Percentiles rank a stretch among this genome's conserved stretches.
These are phyloP conservation scores for Cercospora janseana DNA, from an alignment of 2,329 filamentous ascomycete genomes.

Conservation along the genomic window DNA sequence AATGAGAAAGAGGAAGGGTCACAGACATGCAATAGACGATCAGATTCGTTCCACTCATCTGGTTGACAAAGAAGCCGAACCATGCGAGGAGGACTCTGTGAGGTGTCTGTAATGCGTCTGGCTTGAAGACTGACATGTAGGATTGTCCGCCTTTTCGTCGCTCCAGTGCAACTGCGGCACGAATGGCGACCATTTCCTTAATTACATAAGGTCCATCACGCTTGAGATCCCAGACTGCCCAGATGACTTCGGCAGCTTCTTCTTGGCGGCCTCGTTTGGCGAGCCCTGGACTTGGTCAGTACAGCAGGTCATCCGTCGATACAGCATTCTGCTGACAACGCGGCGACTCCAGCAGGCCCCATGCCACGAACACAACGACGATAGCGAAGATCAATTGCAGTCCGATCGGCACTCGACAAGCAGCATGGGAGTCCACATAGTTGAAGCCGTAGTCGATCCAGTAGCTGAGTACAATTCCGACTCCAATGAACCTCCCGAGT, in stretches of 20 bases:
- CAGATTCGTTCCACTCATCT: constrained; percentile 37
- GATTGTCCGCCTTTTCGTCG: constrained; percentile 34
- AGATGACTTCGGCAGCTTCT: constrained; percentile 30
- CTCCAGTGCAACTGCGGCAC: constrained; percentile 38
- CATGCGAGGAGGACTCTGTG: constrained; percentile 40
- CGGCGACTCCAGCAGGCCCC: constrained; percentile 12
- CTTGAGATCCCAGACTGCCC: constrained; percentile 28
- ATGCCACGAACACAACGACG: constrained; percentile 38
- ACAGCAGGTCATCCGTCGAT: neutral
- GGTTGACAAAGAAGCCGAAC: constrained; percentile 42
- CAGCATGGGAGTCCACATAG: constrained; percentile 13
- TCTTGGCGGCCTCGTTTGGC: constrained; percentile 31
- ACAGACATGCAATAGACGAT: constrained; percentile 46
- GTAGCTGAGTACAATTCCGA: constrained; percentile 23
- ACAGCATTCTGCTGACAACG: constrained; percentile 21
- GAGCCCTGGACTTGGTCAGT: constrained; percentile 25
- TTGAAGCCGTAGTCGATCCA: constrained; percentile 27
- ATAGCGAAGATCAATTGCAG: constrained; percentile 35
- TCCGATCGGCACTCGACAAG: constrained; percentile 23
- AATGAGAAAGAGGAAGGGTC: neutral
- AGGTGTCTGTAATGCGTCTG: constrained; percentile 39
- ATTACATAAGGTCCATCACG: constrained; percentile 28
- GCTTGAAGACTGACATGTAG: constrained; percentile 37
- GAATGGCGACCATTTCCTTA: constrained; percentile 33
- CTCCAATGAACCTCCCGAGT: constrained; percentile 30